A percentile compares a stretch with the other conserved stretches of the same genome.
phyloP scores from a whole-genome alignment of 805 yeast genomes.

The Dipodascus albidus region DNA sequence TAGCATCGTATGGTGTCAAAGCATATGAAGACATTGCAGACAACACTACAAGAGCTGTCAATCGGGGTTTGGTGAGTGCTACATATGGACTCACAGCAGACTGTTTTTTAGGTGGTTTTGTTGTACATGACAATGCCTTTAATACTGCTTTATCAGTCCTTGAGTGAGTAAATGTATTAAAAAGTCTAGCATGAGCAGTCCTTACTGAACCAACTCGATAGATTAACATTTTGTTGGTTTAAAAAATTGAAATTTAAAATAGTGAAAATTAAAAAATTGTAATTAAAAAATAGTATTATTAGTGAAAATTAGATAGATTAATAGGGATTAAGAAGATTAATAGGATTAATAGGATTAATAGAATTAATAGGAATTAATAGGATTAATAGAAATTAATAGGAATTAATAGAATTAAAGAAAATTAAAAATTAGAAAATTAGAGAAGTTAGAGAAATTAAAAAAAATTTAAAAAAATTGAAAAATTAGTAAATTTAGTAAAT shows the following conservation, averaged over 20 bases:
- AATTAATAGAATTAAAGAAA: too few relatives aligned
- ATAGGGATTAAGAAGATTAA: too few relatives aligned
- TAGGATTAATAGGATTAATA: too few relatives aligned
- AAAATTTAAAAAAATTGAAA: too few relatives aligned
- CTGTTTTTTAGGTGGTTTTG: constrained; percentile 4
- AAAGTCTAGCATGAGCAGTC: not conserved
- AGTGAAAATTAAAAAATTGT: too few relatives aligned
- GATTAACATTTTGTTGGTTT: not conserved
- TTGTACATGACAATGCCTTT: not conserved
- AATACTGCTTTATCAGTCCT: not conserved
- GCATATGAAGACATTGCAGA: constrained; percentile 94
- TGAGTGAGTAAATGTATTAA: not conserved
- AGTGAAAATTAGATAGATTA: too few relatives aligned
- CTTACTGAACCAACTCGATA: not conserved
- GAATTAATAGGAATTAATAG: too few relatives aligned
- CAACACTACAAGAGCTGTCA: constrained; percentile 77
- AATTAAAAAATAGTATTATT: too few relatives aligned
- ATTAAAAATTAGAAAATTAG: too few relatives aligned
- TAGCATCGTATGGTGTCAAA: constrained; percentile 71
- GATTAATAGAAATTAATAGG: too few relatives aligned
- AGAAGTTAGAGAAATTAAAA: too few relatives aligned
- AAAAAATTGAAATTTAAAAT: too few relatives aligned
- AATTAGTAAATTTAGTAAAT: not conserved
- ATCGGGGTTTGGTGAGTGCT: constrained; percentile 80
- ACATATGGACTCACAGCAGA: constrained; percentile 32